Base-by-base conservation (phyloP, 257 asterid genomes). In the Solanum chilense region DNA sequence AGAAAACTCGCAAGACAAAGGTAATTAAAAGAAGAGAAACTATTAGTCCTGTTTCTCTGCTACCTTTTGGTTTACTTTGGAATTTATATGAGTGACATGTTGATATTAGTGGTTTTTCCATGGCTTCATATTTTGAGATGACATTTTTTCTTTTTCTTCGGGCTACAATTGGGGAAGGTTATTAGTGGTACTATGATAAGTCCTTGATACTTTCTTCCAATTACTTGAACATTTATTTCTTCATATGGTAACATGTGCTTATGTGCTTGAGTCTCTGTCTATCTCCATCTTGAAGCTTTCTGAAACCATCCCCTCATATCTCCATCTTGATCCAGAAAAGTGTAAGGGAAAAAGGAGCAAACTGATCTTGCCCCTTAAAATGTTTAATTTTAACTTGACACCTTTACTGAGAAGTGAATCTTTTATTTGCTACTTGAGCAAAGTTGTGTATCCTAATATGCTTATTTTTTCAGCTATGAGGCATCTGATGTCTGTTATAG, bases 1-100 rank as follows among this genome's bases (percentile, higher is more conserved):
- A 92, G 95, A 97, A 91, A 92, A 87, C 87, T 90, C 97, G 94
- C 88, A 97, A 93, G 92, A 88, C 93, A 62, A 97, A 95, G 99
- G 99, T 97, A 91, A 77, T 81, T 29, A 27, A 80, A 27, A 16
- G 27, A 49, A 47, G 18, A 80, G 44, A 47, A 45, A 29, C 44
- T 80, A 10, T 29, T 27, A 5, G 29, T 80, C 44, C 27, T 80
- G 41, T 47, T 80, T 80, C 44, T 29, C 68, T 47, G 68, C 85
- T 29, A 80, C 85, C 68, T 45, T 49, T 47, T 49, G 69, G 69
- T 31, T 80, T 80, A 16, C 44, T 49, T 29, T 13, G 83, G 83
- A 52, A 42, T 76, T 41, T 74, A 41, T 41, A 42, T 13, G 23
- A 76, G 60, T 76, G 35, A 80, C 44, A 29, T 80, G 31, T 41